A percentile compares a stretch with the other conserved stretches of the same genome.
phyloP scores from a whole-genome alignment of 805 yeast genomes.

The Saturnispora saitoi region DNA sequence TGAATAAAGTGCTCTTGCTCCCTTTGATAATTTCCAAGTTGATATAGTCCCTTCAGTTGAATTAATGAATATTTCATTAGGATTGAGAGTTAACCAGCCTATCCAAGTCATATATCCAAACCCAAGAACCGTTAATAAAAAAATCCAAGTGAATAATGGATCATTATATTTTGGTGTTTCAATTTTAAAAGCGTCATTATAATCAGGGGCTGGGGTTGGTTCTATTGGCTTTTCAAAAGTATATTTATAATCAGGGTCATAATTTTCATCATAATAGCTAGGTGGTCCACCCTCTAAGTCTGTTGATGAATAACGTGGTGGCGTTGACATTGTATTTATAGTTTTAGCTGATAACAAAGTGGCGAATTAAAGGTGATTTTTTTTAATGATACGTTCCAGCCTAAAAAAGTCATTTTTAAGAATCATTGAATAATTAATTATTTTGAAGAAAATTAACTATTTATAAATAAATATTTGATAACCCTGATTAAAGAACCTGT shows the following conservation, averaged over 20 bases:
- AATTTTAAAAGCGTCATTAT: slow-evolving; percentile 62
- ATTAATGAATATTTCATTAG: slow-evolving; percentile 3
- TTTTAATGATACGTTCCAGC: not conserved
- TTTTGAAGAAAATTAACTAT: too few relatives aligned
- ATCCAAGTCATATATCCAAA: slow-evolving; percentile 14
- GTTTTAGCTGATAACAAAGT: not conserved
- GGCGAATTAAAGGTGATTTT: not conserved
- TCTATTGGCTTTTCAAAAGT: slow-evolving; percentile 25
- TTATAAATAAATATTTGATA: too few relatives aligned
- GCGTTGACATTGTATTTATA: not conserved
- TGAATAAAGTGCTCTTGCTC: slow-evolving; percentile 8
- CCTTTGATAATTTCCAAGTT: slow-evolving; percentile 7
- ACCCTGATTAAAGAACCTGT: too few relatives aligned
- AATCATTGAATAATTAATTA: too few relatives aligned
- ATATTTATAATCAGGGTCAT: slow-evolving; percentile 24
- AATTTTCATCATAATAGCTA: slow-evolving; percentile 16
- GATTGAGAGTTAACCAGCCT: not conserved
- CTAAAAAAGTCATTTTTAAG: too few relatives aligned
- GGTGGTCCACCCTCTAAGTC: slow-evolving; percentile 5
- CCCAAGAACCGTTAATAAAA: slow-evolving; percentile 18
- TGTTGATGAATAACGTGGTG: slow-evolving; percentile 2
- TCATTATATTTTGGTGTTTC: slow-evolving; percentile 60
- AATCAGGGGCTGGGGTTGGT: slow-evolving; percentile 32
- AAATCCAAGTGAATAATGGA: slow-evolving; percentile 55
- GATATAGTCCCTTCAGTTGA: not conserved